phyloP scores from a whole-genome alignment of 2,329 filamentous ascomycete genomes.

The Fusarium scirpi region DNA sequence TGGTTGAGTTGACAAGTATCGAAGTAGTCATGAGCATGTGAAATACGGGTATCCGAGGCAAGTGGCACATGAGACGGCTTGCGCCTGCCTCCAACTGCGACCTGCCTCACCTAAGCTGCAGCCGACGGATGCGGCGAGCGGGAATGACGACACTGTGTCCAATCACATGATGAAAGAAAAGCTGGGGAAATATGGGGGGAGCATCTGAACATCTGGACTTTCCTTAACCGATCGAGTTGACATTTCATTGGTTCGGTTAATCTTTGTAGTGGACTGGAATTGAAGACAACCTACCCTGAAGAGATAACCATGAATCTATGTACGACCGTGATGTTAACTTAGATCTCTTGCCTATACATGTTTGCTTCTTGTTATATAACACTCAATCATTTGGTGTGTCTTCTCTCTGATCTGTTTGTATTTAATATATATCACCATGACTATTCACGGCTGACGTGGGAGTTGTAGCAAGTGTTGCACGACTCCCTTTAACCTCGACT shows the following conservation, averaged over 20 bases:
- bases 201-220: not conserved
- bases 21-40: slow-evolving; percentile 44
- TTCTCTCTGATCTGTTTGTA: not conserved
- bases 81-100: slow-evolving; percentile 25
- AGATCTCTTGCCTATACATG: not conserved
- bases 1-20: slow-evolving; percentile 28
- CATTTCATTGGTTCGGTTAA: slow-evolving; percentile 17
- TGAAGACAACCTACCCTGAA: slow-evolving; percentile 9
- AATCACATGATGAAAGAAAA: slow-evolving; percentile 47
- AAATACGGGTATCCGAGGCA: slow-evolving; percentile 48
- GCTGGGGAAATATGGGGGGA: slow-evolving; percentile 46
- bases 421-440: not conserved
- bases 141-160: slow-evolving; percentile 46
- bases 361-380: not conserved
- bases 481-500: not conserved
- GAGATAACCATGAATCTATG: not conserved
- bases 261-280: rapidly evolving
- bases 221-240: not conserved
- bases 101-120: slow-evolving; percentile 34
- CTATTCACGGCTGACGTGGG: not conserved
- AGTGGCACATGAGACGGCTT: slow-evolving; percentile 43
- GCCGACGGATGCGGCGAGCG: slow-evolving; percentile 43
- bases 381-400: not conserved
- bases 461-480: not conserved
- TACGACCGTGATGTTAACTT: not conserved